Base-by-base conservation (phyloP, 2,329 filamentous ascomycete genomes). In the Bipolaris cookei region DNA sequence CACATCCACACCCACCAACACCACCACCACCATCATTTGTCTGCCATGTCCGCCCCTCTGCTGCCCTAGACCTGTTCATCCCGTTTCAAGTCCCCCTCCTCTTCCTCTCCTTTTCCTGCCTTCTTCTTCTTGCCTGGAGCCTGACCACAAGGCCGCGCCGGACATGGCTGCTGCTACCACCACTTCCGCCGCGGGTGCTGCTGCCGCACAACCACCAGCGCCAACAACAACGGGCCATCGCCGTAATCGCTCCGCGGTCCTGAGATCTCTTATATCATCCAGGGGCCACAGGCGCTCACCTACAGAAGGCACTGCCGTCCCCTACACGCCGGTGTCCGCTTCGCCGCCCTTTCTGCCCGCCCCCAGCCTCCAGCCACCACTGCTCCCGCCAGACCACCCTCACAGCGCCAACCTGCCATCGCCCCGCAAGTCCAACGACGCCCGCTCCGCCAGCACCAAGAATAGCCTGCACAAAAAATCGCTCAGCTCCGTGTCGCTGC, bases 401-500 rank as follows among this genome's bases (percentile, higher is more conserved):
- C 79, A 82, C 61, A 74, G 76, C 52, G 66, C 67, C 75, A 56
- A 77, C 52, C 67, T 65, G 14, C 65, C 72, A 2, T 65, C 70
- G 4, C 69, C 74, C 1, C 71, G 71, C 25, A 81, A 80, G 50
- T 71, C 74, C 18, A 74, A 77, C 6, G 76, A 77, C 20, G 67
- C 70, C 14, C 62, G 67, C 67, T 61, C 67, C 66, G 59, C 20
- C 32, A 25, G 78, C 73, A 63, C 74, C 55, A 64, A 65, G 39
- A 68, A 74, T 64, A 65, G 62, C 54, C 59, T 82, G 50, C 81
- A 84, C 67, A 84, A 83, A 71, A 84, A 83, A 68, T 83, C 82
- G 1, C 80, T 83, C 61, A 84, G 83, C 66, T 77, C 82, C 1
- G 79, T 84, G 2, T 84, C 82, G 14, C 75, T 85, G 48, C 81